Evolutionary conservation across 805 yeast species (phyloP), one percentile per base, ranked within the genome.

Genomic region (Pichia membranifaciens): DNA sequence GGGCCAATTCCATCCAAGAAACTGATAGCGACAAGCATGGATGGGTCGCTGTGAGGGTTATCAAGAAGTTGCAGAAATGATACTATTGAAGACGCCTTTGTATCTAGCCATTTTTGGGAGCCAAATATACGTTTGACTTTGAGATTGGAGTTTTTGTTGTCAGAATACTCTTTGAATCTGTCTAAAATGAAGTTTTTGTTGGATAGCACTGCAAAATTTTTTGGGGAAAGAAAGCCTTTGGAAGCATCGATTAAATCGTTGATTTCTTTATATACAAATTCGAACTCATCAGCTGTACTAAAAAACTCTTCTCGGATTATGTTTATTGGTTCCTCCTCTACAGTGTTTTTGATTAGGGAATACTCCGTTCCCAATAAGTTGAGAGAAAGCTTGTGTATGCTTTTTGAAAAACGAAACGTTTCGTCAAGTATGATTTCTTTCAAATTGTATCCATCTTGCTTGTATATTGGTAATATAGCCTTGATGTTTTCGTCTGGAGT

Each of bases 331-430:
- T 41, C 41, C 13, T 60, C 50, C 13, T 49, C 28, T 25, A 56
- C 62, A 31, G 58, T 54, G 5, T 54, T 47, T 15, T 43, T 47
- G 7, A 51, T 33, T 47, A 56, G 42, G 0, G 50, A 47, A 21
- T 48, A 41, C 13, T 32, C 20, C 25, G 37, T 41, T 9, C 60
- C 61, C 21, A 65, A 23, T 2, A 64, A 17, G 36, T 50, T 59
- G 5, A 68, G 60, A 0, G 84, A 72, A 1, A 74, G 67, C 2
- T 67, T 53, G 17, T 79, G 58, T 3, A 83, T 72, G 45, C 79
- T 80, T 0, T 84, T 82, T 0, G 85, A 72, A 21, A 79, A 74
- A 53, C 91, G 66, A 55, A 84, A 84, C 18, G 81, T 73, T 51
- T 80, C 81, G 17, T 60, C 54, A 44, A 84, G 54, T 16, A 62